These are phyloP conservation scores for Punctularia strigosozonata DNA, from an alignment of 768 basidiomycete species.

Conservation along the genomic window DNA sequence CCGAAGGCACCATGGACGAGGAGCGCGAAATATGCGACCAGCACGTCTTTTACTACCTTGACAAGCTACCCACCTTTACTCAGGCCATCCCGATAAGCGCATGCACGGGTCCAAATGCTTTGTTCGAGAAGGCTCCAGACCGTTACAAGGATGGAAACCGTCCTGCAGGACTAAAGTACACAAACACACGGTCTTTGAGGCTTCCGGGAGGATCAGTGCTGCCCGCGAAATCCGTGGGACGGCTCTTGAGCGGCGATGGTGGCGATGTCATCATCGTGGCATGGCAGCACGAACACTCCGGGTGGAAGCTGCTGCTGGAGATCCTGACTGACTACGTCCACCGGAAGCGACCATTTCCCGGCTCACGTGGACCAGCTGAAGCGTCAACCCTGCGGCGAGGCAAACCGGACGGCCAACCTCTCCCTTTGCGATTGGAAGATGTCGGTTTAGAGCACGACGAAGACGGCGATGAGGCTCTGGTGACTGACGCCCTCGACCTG, in stretches of 20 bases:
- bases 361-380: conserved; percentile 26
- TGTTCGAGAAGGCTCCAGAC: conserved; percentile 60
- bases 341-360: conserved; percentile 36
- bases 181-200: conserved; percentile 52
- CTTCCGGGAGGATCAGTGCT: conserved; percentile 71
- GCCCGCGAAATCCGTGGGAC: conserved; percentile 53
- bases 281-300: conserved; percentile 77
- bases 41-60: conserved; percentile 69
- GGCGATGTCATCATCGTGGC: conserved; percentile 59
- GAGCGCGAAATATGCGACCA: conserved; percentile 50
- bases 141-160: conserved; percentile 40
- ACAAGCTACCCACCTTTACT: conserved; percentile 60
- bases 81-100: conserved; percentile 54
- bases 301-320: conserved; percentile 81
- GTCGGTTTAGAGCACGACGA: conserved; percentile 60
- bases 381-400: conserved; percentile 17
- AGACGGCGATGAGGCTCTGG: conserved; percentile 48
- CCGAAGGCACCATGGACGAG: conserved; percentile 27
- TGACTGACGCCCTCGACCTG: conserved; percentile 70
- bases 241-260: conserved; percentile 60
- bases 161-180: conserved; percentile 42
- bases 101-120: conserved; percentile 54
- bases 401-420: conserved; percentile 5
- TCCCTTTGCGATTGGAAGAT: conserved; percentile 43
- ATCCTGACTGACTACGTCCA: conserved; percentile 68